Evolutionary conservation across 2,329 filamentous ascomycete genomes (phyloP).

Genomic region (Cyanodermella asteris): DNA sequence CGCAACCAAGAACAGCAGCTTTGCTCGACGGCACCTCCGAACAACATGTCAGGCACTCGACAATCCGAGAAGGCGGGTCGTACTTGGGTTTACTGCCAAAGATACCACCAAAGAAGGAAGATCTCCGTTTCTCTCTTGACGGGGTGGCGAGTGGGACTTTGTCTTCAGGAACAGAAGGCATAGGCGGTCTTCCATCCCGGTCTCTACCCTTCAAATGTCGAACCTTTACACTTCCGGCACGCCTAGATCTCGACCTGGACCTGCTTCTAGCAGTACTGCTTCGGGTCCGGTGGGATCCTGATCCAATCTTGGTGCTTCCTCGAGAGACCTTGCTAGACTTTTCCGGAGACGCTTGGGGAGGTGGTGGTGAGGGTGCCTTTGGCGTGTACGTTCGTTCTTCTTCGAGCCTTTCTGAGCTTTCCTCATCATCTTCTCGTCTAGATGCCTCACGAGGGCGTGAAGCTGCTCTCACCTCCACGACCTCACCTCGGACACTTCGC

Average conservation of each 20-base stretch:
- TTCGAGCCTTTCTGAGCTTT: neutral
- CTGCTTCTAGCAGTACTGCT: no score
- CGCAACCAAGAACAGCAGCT: conserved; percentile 51
- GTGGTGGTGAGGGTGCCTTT: neutral
- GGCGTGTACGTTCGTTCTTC: neutral
- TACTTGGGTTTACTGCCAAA: neutral
- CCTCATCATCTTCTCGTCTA: neutral
- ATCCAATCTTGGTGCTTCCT: no score
- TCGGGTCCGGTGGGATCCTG: no score
- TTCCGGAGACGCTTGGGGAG: neutral
- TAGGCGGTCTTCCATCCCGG: conserved; percentile 3
- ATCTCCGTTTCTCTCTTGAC: conserved; percentile 5
- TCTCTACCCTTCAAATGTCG: neutral
- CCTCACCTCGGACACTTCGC: neutral
- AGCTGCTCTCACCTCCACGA: no score
- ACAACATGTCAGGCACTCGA: conserved; percentile 52
- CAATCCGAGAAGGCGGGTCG: conserved; percentile 21
- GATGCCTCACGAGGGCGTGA: neutral
- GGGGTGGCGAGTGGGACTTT: conserved; percentile 1
- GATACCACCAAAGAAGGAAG: conserved; percentile 5
- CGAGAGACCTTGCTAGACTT: no score
- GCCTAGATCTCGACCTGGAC: no score
- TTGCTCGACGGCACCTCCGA: conserved; percentile 39
- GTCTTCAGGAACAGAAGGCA: neutral
- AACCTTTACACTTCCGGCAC: neutral